Base-by-base conservation (phyloP, 495 filamentous ascomycete species). In the Penicillium turbatum region DNA sequence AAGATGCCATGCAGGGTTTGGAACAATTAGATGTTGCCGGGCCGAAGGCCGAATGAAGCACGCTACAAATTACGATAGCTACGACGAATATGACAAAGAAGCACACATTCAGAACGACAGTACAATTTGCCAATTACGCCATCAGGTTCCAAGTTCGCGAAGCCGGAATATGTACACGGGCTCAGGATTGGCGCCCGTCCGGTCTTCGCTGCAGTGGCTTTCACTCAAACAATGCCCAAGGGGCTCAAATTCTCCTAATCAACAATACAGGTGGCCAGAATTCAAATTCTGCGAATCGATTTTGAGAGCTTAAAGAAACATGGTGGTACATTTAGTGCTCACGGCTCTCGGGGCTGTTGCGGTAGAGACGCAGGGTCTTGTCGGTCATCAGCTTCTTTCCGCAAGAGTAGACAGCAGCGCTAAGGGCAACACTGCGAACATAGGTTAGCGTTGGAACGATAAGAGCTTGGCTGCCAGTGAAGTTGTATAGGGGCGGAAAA, bases 1-100 rank as follows among this genome's bases (percentile, higher is more conserved):
- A 87, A 56, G 92, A 97, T 72, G 90, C 93, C 7, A 97, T 97
- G 93, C 88, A 95, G 71, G 91, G 92, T 17, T 78, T 97, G 8
- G 91, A 97, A 68, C 89, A 90, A 36, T 76, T 96, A 45, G 93
- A 96, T 70, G 88, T 96, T 61, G 93, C 93, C 42, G 93, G 93
- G 29, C 93, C 93, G 15, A 90, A 89, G 65, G 87, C 83, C 30
- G 86, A 84, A 64, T 91, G 72, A 85, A 55, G 53, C 46, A 40
- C 31, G 38, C 43, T 50, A 50, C 41, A 51, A 17, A 15, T 51
- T 51, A 62, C 37, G 53, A 63, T 56, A 48, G 55, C 54, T 43
- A 61, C 55, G 51, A 65, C 45, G 50, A 55, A 62, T 49, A 63
- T 57, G 64, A 66, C 41, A 51, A 64, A 51, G 56, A 66, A 61